Evolutionary conservation across 2,329 filamentous ascomycete species (phyloP).

Genomic region (Sphaerostilbella broomeana): DNA sequence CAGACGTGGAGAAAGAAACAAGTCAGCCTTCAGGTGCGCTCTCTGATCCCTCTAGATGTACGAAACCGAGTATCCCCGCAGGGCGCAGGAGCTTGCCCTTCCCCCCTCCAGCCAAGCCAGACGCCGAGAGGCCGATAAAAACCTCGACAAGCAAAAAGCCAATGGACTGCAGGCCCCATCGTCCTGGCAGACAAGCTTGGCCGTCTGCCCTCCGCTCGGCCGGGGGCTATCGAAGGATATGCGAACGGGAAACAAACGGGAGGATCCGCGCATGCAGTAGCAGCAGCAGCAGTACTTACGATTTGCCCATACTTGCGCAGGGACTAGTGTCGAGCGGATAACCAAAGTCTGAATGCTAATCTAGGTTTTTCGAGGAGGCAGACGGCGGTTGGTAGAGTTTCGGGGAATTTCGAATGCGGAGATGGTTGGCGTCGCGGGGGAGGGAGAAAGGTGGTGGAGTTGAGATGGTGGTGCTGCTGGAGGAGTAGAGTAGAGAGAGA

Average conservation of each 20-base stretch:
- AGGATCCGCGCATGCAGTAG: slow-evolving; percentile 2
- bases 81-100: no score
- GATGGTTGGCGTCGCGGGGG: no score
- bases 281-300: slow-evolving; percentile 12
- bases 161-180: not conserved
- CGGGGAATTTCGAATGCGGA: no score
- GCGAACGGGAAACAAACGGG: slow-evolving; percentile 1
- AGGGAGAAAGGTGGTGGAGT: no score
- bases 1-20: not conserved
- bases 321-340: no score
- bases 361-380: no score
- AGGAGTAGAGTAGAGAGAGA: no score
- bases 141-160: not conserved
- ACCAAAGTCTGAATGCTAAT: no score
- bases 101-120: no score
- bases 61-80: not conserved
- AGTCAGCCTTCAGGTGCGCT: slow-evolving; percentile 1
- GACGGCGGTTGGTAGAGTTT: no score
- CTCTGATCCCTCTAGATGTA: not conserved
- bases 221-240: not conserved
- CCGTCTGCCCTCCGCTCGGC: not conserved
- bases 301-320: slow-evolving; percentile 11
- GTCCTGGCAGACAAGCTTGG: not conserved
- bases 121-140: no score
- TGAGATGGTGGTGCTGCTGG: no score